phyloP scores from a whole-genome alignment of 805 yeast species.

The Sugiyamaella lignohabitans region DNA sequence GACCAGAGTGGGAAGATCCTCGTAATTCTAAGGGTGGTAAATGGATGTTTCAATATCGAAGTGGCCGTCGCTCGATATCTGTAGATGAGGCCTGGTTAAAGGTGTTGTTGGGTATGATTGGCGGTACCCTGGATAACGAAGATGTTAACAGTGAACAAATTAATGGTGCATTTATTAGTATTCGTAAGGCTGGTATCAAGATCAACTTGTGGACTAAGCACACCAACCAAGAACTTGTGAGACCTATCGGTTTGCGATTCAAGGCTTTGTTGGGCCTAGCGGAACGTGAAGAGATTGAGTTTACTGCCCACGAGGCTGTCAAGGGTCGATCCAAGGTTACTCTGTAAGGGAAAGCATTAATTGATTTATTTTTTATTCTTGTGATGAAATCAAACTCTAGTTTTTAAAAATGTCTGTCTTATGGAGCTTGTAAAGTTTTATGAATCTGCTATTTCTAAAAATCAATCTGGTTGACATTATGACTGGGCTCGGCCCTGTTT shows the following conservation, averaged over 20 bases:
- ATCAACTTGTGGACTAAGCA: slow-evolving; percentile 92
- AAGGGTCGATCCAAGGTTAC: slow-evolving; percentile 18
- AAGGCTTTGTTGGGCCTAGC: slow-evolving; percentile 75
- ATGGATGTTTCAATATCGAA: slow-evolving; percentile 61
- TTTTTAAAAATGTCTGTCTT: no score
- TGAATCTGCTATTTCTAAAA: no score
- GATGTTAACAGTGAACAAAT: slow-evolving; percentile 76
- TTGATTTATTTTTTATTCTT: not conserved
- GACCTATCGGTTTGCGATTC: slow-evolving; percentile 79
- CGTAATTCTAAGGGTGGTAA: slow-evolving; percentile 88
- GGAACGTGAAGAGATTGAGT: slow-evolving; percentile 74
- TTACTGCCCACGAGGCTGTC: slow-evolving; percentile 54
- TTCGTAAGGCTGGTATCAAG: slow-evolving; percentile 74
- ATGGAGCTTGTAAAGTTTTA: no score
- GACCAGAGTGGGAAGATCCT: slow-evolving; percentile 98
- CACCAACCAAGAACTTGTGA: slow-evolving; percentile 50
- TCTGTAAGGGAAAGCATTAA: slow-evolving; percentile 5
- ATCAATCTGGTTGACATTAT: no score
- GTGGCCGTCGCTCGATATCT: slow-evolving; percentile 27
- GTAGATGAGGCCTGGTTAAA: slow-evolving; percentile 86
- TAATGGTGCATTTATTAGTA: slow-evolving; percentile 87
- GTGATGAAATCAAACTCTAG: no score
- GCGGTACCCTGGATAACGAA: slow-evolving; percentile 89
- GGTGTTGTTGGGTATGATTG: slow-evolving; percentile 72
- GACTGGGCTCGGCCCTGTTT: no score